Conservation (phyloP, 768 basidiomycete genomes). For the Calocybe cyanea region DNA sequence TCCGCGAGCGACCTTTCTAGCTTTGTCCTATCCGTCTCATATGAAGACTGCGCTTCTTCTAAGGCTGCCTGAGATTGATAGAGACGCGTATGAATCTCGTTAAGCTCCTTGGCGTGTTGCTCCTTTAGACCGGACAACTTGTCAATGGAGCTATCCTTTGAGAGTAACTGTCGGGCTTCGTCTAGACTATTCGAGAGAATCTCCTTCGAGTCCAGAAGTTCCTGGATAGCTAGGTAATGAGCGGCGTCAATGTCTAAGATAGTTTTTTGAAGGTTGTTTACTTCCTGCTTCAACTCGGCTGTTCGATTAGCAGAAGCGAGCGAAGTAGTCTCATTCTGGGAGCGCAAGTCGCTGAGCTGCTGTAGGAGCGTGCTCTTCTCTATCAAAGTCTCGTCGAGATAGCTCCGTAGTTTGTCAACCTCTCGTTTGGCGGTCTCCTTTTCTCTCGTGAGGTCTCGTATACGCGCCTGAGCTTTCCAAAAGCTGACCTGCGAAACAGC, state of each 20-base stretch:
- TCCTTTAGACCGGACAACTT: conserved; percentile 29
- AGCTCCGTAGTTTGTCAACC: neutral
- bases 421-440: conserved; percentile 10
- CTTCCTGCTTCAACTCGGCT: conserved; percentile 19
- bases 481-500: conserved; percentile 19
- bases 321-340: conserved; percentile 11
- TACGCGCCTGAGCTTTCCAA: conserved; percentile 3
- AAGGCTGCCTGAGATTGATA: conserved; percentile 29
- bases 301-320: conserved; percentile 16
- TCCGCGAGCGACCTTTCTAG: conserved; percentile 31
- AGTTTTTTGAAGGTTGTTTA: conserved; percentile 18
- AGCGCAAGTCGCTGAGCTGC: conserved; percentile 12
- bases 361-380: conserved; percentile 4
- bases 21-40: conserved; percentile 29
- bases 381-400: conserved; percentile 6
- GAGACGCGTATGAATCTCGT: conserved; percentile 33
- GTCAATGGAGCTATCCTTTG: conserved; percentile 20
- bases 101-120: conserved; percentile 34
- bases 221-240: conserved; percentile 23
- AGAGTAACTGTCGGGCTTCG: conserved; percentile 21
- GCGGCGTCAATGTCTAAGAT: conserved; percentile 15
- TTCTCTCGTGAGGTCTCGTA: conserved; percentile 3
- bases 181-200: conserved; percentile 24
- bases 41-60: conserved; percentile 28
- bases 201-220: conserved; percentile 24